Evolutionary conservation across 1,284 basidiomycete genomes (phyloP), one percentile per base, ranked within the genome.

Genomic region (Moesziomyces sp.): DNA sequence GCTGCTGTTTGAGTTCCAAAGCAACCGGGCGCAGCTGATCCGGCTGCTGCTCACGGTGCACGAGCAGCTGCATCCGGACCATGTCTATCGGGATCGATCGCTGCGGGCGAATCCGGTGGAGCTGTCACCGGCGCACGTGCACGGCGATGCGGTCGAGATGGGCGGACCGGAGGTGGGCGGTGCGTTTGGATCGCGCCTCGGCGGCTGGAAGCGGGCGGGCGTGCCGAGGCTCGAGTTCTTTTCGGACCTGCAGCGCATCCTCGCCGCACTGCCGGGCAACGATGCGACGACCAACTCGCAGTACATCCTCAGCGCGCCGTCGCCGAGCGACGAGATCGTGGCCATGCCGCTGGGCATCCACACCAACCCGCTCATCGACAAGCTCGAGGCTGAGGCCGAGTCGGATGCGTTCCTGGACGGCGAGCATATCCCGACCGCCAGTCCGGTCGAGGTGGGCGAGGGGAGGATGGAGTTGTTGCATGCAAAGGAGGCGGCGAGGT

Each of bases 1-100:
- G 40, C 47, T 79, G 45, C 65, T 76, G 19, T 79, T 80, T 49
- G 78, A 80, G 56, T 80, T 75, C 46, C 78, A 80, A 52, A 62
- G 57, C 57, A 67, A 61, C 16, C 64, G 78, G 13, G 78, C 76
- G 7, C 30, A 52, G 30, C 52, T 80, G 19, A 62, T 80, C 21
- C 58, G 68, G 8, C 53, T 76, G 16, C 58, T 80, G 38, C 68
- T 80, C 11, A 64, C 65, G 3, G 62, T 75, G 11, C 78, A 80
- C 59, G 75, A 70, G 13, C 46, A 35, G 26, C 50, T 74, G 18
- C 78, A 80, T 52, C 52, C 74, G 5, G 58, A 72, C 19, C 78
- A 80, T 51, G 48, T 70, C 23, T 74, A 66, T 26, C 58, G 60
- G 5, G 63, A 74, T 14, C 50, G 58, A 6, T 74, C 72, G 23